phyloP scores from a whole-genome alignment of 2,329 filamentous ascomycete species.

The Neonectria magnoliae region DNA sequence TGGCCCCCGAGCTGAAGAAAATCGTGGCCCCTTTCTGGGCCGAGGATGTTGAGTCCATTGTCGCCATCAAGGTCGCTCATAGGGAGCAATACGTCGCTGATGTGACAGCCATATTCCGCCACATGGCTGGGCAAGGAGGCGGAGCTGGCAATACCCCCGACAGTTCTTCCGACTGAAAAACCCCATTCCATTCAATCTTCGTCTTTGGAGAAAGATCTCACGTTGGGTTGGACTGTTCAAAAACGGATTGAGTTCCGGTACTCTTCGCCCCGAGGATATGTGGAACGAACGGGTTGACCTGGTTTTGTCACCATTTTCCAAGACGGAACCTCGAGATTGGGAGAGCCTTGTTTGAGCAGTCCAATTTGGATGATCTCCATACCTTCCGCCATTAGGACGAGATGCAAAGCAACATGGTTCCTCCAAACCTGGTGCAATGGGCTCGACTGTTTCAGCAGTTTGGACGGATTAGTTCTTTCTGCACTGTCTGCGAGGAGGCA shows the following conservation, averaged over 20 bases:
- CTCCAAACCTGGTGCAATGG: not conserved
- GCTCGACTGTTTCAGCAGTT: not conserved
- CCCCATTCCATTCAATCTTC: not conserved
- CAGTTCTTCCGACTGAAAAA: not conserved
- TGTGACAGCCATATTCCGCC: not conserved
- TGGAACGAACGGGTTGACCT: not conserved
- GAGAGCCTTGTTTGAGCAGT: not conserved
- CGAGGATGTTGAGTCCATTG: not conserved
- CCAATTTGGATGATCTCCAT: not conserved
- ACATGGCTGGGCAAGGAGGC: not conserved
- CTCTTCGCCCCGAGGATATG: not conserved
- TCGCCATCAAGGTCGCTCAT: not conserved
- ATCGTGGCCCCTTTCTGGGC: not conserved
- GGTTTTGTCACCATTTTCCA: not conserved
- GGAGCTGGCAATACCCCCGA: no score
- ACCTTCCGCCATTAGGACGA: not conserved
- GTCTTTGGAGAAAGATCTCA: not conserved
- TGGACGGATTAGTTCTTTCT: not conserved
- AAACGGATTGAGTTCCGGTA: not conserved
- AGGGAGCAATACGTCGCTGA: not conserved
- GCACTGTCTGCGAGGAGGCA: not conserved
- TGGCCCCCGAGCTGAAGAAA: not conserved
- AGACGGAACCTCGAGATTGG: not conserved
- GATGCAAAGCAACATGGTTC: not conserved
- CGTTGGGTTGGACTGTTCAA: not conserved